These are phyloP conservation scores for Monotropa hypopitys DNA, from an alignment of 179 eudicot species.

Conservation along the genomic window DNA sequence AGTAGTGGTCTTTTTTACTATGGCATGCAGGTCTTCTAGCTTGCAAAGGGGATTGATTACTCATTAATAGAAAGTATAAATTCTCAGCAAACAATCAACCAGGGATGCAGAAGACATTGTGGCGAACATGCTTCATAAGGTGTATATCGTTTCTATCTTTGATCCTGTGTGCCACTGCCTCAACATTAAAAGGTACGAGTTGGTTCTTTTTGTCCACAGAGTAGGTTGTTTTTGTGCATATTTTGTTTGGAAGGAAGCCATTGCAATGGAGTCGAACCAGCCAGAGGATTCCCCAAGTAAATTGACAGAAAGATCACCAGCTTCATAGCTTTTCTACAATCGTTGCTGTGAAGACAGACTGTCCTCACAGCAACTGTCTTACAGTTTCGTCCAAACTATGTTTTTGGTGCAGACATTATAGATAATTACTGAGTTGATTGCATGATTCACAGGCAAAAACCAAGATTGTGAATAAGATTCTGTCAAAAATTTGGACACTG, in stretches of 20 bases:
- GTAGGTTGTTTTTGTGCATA: neutral
- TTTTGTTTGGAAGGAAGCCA: neutral
- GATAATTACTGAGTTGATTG: too few relatives aligned
- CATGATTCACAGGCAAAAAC: too few relatives aligned
- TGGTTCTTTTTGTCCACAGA: neutral
- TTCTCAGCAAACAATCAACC: neutral
- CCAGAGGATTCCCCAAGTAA: too few relatives aligned
- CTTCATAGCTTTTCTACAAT: too few relatives aligned
- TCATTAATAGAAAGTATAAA: neutral
- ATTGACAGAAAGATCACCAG: too few relatives aligned
- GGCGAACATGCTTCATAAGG: neutral
- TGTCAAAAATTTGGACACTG: too few relatives aligned
- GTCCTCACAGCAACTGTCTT: too few relatives aligned
- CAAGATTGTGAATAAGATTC: too few relatives aligned
- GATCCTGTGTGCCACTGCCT: neutral
- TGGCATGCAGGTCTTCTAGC: neutral
- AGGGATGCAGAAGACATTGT: neutral
- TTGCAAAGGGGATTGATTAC: neutral
- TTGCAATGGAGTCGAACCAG: neutral
- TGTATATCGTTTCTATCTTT: neutral
- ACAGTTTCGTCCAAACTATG: too few relatives aligned
- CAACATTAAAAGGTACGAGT: neutral
- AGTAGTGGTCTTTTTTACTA: neutral
- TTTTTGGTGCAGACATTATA: too few relatives aligned
- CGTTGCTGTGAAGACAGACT: too few relatives aligned